Evolutionary conservation across 2,329 filamentous ascomycete species (phyloP), one percentile per base, ranked within the genome.

Genomic region (Hypoxylon rubiginosum): DNA sequence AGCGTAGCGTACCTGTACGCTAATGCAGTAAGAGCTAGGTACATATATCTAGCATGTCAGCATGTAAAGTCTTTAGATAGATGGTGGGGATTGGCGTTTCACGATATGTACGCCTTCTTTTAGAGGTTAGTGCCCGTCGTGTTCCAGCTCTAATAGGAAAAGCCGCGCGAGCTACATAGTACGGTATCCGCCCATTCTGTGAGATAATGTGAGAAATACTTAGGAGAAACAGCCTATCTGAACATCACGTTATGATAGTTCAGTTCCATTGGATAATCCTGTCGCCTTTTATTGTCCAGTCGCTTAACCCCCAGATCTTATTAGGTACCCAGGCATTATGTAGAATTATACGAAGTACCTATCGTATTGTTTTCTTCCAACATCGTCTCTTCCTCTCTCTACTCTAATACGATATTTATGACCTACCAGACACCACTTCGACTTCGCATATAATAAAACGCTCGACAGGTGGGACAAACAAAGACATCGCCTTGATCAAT

Each of bases 251-350:
- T 57, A 60, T 41, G 55, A 54, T 36, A 26, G 26, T 54, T 17
- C 8, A 28, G 55, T 66, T 64, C 63, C n/a, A 69, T 69, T 69
- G 66, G 66, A 54, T 60, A 64, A 63, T 68, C 66, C 60, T 58
- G 13, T 64, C 53, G 46, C 26, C 58, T 58, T 34, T 41, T 63
- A 55, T 34, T 46, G 41, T 24, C 66, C 54, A 61, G 54, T 60
- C 58, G 46, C 53, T 59, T 60, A 17, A 8, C 32, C 41, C 49
- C 39, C 19, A 60, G 26, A 50, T 50, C 19, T 30, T 30, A 24
- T 46, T 24, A 26, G 17, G 43, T 17, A 41, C 11, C 8, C 30
- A 32, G 2, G n/a, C n/a, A n/a, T n/a, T n/a, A n/a, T n/a, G 10
- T 32, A 11, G 8, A 32, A 9, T 9, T 11, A 32, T 32, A n/a